Percentiles rank a stretch among this genome's conserved stretches.
These are phyloP conservation scores for Serpula lacrymans DNA, from an alignment of 768 basidiomycete species.

Conservation along the genomic window DNA sequence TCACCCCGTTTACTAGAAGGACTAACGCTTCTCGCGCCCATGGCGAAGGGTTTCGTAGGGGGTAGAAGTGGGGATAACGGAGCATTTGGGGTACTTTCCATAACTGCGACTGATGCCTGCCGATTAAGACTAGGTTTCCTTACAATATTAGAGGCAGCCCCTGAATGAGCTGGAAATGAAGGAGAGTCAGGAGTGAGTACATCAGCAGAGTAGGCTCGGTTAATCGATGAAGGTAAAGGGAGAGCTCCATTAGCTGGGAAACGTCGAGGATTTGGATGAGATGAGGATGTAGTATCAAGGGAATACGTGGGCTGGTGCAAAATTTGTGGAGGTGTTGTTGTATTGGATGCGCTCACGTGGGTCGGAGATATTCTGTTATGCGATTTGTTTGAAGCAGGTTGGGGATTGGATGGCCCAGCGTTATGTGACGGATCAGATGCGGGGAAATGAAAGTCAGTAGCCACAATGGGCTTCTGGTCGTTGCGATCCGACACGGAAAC, in stretches of 20 bases:
- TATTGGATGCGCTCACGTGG: conserved; percentile 12
- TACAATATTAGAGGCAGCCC: conserved; percentile 8
- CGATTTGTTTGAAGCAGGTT: too few species aligned
- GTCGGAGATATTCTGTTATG: conserved; percentile 15
- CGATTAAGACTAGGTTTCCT: conserved; percentile 40
- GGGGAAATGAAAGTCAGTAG: conserved; percentile 43
- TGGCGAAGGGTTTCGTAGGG: conserved; percentile 45
- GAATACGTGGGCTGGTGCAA: conserved; percentile 59
- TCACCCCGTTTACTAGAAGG: conserved; percentile 39
- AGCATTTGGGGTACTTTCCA: conserved; percentile 43
- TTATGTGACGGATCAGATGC: conserved; percentile 15
- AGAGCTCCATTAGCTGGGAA: conserved; percentile 27
- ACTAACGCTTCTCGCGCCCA: conserved; percentile 47
- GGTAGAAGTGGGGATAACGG: conserved; percentile 35
- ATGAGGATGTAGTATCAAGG: conserved; percentile 42
- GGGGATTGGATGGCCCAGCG: neutral
- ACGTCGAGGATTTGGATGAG: conserved; percentile 16
- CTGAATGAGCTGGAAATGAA: conserved; percentile 9
- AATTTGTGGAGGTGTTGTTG: conserved; percentile 24
- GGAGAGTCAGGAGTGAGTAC: conserved; percentile 18
- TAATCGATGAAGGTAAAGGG: conserved; percentile 23
- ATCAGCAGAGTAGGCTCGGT: conserved; percentile 33
- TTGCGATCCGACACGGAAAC: too few species aligned
- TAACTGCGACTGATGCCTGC: conserved; percentile 52
- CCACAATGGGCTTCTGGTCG: too few species aligned